Evolutionary conservation across 306 rosid genomes (phyloP), one percentile per base, ranked within the genome.

Genomic region (Phaseolus lunatus): DNA sequence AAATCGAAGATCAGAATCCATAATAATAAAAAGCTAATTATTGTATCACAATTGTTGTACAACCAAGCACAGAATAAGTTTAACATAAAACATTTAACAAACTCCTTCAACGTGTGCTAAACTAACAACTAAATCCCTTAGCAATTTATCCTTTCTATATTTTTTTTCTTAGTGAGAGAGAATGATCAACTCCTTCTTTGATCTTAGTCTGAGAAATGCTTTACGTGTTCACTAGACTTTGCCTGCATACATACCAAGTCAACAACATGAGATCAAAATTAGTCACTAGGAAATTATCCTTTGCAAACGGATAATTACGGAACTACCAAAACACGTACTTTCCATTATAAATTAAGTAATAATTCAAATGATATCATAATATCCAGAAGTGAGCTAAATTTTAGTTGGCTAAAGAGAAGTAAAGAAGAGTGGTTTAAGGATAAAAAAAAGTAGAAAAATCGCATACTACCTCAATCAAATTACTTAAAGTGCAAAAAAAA

Each of bases 161-260:
- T 64, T 29, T 56, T 33, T 33, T 11, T 24, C 27, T 31, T 45
- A 4, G 58, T 15, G 31, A 33, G 33, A 22, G 50, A 72, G 66
- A 35, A 44, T 64, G 27, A 76, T 41, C 68, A 61, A 70, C 66
- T 66, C 68, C 77, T n/a, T 74, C 82, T 80, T 73, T 79, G 44
- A 84, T 52, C 77, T 68, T 82, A 11, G 86, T 86, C 86, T 84
- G 82, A 5, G 87, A 81, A 78, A 87, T 64, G 81, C 80, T 87
- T 90, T 86, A 81, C 9, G 67, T 73, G 75, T 68, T 26, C 73
- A 71, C 77, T 33, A 88, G 87, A 80, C 86, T 90, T 84, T 73
- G 85, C 88, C 97, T 92, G 92, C 87, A 86, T 14, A 47, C 12
- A 24, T 35, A 50, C 3, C 77, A 70, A 35, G 72, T 22, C 77